A percentile compares a stretch with the other conserved stretches of the same genome.
Evolutionary conservation across 1,284 basidiomycete species (phyloP).

Genomic region (Cryptococcus wingfieldii): DNA sequence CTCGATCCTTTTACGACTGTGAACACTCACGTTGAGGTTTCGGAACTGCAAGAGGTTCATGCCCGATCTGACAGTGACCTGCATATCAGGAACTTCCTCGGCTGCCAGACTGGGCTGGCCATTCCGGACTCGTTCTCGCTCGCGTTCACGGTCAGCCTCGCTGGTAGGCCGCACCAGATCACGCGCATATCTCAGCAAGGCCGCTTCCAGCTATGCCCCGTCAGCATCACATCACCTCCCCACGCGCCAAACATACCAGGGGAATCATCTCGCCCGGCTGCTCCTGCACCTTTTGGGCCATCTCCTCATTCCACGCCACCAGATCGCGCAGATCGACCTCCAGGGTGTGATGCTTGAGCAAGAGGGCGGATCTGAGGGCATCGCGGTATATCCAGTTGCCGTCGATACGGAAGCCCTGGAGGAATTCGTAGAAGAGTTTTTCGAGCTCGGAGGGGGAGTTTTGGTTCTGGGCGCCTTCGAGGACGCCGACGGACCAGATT

Average conservation of each 20-base stretch:
- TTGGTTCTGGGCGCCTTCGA: conserved; percentile 27
- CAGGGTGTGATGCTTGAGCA: conserved; percentile 84
- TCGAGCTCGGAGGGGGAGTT: conserved; percentile 75
- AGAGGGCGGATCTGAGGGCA: conserved; percentile 79
- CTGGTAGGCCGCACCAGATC: conserved; percentile 66
- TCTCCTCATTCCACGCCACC: conserved; percentile 84
- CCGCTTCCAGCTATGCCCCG: conserved; percentile 73
- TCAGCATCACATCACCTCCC: neutral
- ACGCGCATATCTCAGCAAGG: conserved; percentile 74
- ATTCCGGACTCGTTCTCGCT: conserved; percentile 3
- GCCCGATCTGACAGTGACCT: conserved; percentile 81
- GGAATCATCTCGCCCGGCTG: conserved; percentile 84
- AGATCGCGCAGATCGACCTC: conserved; percentile 91
- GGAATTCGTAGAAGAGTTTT: conserved; percentile 73
- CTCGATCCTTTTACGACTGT: neutral
- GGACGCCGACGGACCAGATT: conserved; percentile 16
- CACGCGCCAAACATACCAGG: conserved; percentile 56
- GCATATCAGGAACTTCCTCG: conserved; percentile 74
- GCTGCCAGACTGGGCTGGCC: conserved; percentile 57
- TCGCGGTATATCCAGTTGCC: conserved; percentile 86
- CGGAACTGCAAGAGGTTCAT: conserved; percentile 92
- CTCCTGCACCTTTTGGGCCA: conserved; percentile 86
- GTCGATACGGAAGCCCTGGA: conserved; percentile 78
- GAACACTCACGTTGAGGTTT: conserved; percentile 63
- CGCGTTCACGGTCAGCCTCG: conserved; percentile 49